Evolutionary conservation across 768 basidiomycete species (phyloP).

Genomic region (Leccinum incarnatum): DNA sequence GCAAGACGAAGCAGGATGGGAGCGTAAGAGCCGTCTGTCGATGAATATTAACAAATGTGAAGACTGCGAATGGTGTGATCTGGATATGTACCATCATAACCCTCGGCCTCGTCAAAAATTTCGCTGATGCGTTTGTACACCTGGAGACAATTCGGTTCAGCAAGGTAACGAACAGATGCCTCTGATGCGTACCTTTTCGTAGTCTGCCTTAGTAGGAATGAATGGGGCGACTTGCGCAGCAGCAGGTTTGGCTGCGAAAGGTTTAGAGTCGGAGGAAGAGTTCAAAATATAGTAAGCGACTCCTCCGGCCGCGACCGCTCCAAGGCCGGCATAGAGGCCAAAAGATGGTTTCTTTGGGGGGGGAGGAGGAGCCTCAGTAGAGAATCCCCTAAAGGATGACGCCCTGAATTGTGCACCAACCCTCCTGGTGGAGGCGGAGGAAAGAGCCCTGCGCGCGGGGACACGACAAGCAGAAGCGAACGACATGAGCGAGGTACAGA

Average conservation of each 20-base stretch:
- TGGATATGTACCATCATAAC: constrained; percentile 74
- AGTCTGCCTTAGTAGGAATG: constrained; percentile 77
- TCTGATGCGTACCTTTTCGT: constrained; percentile 65
- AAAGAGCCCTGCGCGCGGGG: constrained; percentile 46
- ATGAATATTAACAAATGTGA: constrained; percentile 1
- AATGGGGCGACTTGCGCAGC: constrained; percentile 65
- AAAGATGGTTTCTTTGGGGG: constrained; percentile 50
- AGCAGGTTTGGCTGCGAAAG: constrained; percentile 57
- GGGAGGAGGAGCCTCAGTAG: constrained; percentile 47
- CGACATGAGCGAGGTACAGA: constrained; percentile 44
- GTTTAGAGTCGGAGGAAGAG: constrained; percentile 43
- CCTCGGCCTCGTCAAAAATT: constrained; percentile 60
- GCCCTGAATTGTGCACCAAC: constrained; percentile 34
- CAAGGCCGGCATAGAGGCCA: constrained; percentile 58
- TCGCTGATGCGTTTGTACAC: constrained; percentile 91
- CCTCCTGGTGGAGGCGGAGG: constrained; percentile 28
- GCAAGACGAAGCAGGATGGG: constrained; percentile 88
- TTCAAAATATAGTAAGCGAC: constrained; percentile 62
- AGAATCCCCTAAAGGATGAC: constrained; percentile 53
- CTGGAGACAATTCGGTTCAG: constrained; percentile 32
- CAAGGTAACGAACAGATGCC: background rate
- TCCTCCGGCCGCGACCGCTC: constrained; percentile 57
- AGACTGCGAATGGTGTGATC: background rate
- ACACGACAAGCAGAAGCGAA: constrained; percentile 47
- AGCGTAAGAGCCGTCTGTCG: constrained; percentile 80